A percentile compares a stretch with the other conserved stretches of the same genome.
Conservation (phyloP, 2,329 filamentous ascomycete genomes). For the Cucurbitaria berberidis region DNA sequence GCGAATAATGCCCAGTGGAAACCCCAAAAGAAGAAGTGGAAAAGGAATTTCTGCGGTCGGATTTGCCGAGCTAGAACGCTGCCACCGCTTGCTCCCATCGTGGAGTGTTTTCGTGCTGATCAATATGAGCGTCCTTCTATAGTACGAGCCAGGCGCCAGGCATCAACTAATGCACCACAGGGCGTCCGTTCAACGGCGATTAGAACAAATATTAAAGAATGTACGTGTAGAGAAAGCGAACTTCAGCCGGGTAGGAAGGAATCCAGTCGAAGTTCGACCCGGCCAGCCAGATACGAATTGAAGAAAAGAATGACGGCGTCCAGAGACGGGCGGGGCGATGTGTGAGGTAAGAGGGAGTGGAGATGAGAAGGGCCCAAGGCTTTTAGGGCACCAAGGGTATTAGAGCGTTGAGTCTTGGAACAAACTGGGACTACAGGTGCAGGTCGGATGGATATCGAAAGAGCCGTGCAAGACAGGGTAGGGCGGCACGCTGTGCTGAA, state of each 20-base stretch:
- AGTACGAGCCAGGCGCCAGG: slow-evolving; percentile 14
- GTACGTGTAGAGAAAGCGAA: slow-evolving; percentile 41
- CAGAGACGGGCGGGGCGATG: slow-evolving; percentile 36
- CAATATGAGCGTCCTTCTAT: slow-evolving; percentile 7
- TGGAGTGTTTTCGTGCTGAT: neutral
- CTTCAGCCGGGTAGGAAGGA: slow-evolving; percentile 38
- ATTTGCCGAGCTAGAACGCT: slow-evolving; percentile 51
- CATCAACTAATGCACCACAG: slow-evolving; percentile 18
- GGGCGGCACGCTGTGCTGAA: slow-evolving; percentile 46
- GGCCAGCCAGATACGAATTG: slow-evolving; percentile 51
- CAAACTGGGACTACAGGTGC: slow-evolving; percentile 27
- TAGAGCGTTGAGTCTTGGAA: slow-evolving; percentile 39
- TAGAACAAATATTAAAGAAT: slow-evolving; percentile 43
- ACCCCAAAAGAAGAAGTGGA: slow-evolving; percentile 81
- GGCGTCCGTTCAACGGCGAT: slow-evolving; percentile 43
- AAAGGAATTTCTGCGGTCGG: slow-evolving; percentile 72
- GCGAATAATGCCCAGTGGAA: slow-evolving; percentile 81
- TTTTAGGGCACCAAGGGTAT: slow-evolving; percentile 44
- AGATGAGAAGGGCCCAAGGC: slow-evolving; percentile 41
- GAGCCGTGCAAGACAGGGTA: slow-evolving; percentile 37
- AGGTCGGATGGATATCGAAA: slow-evolving; percentile 44
- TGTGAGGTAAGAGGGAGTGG: slow-evolving; percentile 33
- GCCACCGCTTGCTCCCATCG: slow-evolving; percentile 21
- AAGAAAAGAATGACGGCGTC: slow-evolving; percentile 50
- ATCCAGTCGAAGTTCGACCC: slow-evolving; percentile 49